These are phyloP conservation scores for Choanephora cucurbitarum DNA, from an alignment of 371 early-diverging fungal genomes.

Conservation along the genomic window DNA sequence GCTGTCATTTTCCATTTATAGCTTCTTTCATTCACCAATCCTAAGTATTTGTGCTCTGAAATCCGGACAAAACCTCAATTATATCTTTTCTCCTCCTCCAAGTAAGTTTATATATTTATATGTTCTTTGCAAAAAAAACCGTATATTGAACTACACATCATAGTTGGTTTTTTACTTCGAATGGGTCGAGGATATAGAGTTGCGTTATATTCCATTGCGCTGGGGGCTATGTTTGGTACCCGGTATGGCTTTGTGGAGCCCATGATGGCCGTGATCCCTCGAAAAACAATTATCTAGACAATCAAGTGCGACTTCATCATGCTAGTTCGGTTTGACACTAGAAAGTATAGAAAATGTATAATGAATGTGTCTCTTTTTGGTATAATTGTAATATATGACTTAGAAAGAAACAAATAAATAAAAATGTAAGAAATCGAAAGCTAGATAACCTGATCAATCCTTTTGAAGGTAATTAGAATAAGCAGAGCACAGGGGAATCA, in stretches of 20 bases:
- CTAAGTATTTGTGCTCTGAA: slow-evolving; percentile 41
- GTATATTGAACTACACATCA: too few species aligned
- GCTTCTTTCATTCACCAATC: slow-evolving; percentile 51
- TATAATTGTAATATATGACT: too few species aligned
- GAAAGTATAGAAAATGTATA: too few species aligned
- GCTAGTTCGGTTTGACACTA: too few species aligned
- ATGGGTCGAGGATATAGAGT: slow-evolving; percentile 13
- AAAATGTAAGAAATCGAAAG: too few species aligned
- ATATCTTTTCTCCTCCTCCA: slow-evolving; percentile 52
- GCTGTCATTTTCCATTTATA: slow-evolving; percentile 49
- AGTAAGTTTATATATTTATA: slow-evolving; percentile 26
- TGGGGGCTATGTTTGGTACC: slow-evolving; percentile 15
- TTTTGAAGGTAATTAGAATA: too few species aligned
- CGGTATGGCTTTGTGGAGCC: slow-evolving; percentile 13
- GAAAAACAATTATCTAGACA: not conserved
- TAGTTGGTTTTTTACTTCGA: slow-evolving; percentile 3
- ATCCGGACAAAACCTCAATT: slow-evolving; percentile 52
- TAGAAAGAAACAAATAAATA: too few species aligned
- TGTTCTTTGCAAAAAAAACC: too few species aligned
- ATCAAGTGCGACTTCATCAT: not conserved
- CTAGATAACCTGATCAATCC: too few species aligned
- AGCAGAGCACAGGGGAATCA: too few species aligned
- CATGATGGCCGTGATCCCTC: slow-evolving; percentile 4
- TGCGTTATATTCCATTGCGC: slow-evolving; percentile 12
- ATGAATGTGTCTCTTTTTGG: too few species aligned